Percentiles rank a stretch among this genome's conserved stretches.
Evolutionary conservation across 2,329 filamentous ascomycete genomes (phyloP).

Genomic region (Aphanocladium album): DNA sequence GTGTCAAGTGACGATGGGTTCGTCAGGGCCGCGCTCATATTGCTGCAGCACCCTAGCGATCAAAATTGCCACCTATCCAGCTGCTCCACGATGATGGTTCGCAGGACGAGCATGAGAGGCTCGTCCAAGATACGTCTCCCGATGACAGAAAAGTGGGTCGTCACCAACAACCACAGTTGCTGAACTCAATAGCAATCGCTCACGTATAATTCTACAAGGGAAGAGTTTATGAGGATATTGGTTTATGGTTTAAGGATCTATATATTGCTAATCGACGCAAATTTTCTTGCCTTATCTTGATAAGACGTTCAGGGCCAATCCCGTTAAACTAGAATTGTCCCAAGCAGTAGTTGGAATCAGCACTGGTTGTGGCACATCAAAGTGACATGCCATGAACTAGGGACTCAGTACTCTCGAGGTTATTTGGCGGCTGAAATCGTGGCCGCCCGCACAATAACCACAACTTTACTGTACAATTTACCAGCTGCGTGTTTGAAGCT

Average conservation of each 20-base stretch:
- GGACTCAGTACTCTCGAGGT: neutral
- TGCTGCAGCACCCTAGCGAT: neutral
- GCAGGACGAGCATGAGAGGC: neutral
- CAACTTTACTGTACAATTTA: neutral
- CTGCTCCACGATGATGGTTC: neutral
- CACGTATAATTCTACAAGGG: too few species aligned
- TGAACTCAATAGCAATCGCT: neutral
- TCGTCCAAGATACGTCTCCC: neutral
- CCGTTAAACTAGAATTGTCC: too few species aligned
- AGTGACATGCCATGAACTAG: too few species aligned
- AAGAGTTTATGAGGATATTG: too few species aligned
- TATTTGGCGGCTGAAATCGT: neutral
- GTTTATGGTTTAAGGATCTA: too few species aligned
- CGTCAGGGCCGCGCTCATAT: constrained; percentile 9
- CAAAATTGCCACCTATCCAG: neutral
- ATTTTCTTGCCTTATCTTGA: too few species aligned
- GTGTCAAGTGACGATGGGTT: constrained; percentile 13
- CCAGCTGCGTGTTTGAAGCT: too few species aligned
- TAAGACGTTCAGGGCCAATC: too few species aligned
- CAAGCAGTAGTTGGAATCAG: too few species aligned
- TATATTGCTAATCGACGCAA: too few species aligned
- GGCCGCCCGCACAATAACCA: neutral
- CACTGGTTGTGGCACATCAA: too few species aligned
- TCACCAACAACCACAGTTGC: neutral
- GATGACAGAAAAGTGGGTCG: neutral